A percentile compares a stretch with the other conserved stretches of the same genome.
Conservation (phyloP, 148 eudicot species). For the Rhododendron williamsianum region DNA sequence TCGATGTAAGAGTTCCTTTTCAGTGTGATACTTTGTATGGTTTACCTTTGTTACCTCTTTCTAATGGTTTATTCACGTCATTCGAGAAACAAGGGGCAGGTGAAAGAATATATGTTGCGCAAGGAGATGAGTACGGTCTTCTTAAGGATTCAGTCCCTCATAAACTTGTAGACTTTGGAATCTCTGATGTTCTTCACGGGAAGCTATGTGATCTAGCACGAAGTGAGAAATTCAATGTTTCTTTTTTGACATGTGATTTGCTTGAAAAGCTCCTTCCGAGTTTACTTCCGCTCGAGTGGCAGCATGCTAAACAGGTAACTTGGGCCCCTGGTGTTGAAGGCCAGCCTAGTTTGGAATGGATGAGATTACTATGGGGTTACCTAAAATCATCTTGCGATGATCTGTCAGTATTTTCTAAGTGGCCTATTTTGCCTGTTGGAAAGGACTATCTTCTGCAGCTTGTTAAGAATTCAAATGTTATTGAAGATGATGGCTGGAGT, state of each 20-base stretch:
- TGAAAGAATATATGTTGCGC: conserved; percentile 71
- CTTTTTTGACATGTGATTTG: conserved; percentile 64
- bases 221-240: conserved; percentile 70
- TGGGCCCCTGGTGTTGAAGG: conserved; percentile 71
- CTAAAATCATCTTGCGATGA: conserved; percentile 64
- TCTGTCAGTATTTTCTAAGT: conserved; percentile 69
- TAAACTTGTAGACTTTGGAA: conserved; percentile 63
- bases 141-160: conserved; percentile 74
- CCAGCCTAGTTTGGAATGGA: conserved; percentile 91
- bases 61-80: conserved; percentile 68
- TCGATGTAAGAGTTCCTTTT: conserved; percentile 55
- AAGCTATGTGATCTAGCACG: conserved; percentile 77
- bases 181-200: conserved; percentile 57
- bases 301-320: conserved; percentile 68
- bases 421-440: conserved; percentile 98
- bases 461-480: conserved; percentile 72
- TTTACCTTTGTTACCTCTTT: conserved; percentile 82
- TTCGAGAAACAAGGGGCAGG: conserved; percentile 64
- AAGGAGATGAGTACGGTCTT: conserved; percentile 72
- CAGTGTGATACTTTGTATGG: conserved; percentile 63
- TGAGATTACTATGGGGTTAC: conserved; percentile 74
- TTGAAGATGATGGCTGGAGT: conserved; percentile 94
- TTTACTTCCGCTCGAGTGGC: conserved; percentile 87
- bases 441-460: conserved; percentile 65
- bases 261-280: conserved; percentile 75